phyloP scores from a whole-genome alignment of 208 protist species.

The Borovskyia barvae region DNA sequence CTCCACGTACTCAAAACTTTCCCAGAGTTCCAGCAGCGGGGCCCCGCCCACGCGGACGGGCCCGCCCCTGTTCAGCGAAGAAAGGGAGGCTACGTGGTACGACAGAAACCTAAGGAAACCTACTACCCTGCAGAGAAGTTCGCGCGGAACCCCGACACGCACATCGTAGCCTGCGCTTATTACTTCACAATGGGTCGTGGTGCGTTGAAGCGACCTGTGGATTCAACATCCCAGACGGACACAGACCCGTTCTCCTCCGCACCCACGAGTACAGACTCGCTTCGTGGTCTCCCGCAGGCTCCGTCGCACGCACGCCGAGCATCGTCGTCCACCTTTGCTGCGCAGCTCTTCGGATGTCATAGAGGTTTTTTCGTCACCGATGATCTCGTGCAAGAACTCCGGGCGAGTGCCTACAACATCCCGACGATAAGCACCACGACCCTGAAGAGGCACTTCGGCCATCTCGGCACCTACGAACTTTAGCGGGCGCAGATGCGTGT shows the following conservation, averaged over 20 bases:
- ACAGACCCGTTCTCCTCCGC: not conserved
- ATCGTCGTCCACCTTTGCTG: too few relatives aligned
- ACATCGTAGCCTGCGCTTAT: slow-evolving; percentile 7
- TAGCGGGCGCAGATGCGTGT: not conserved
- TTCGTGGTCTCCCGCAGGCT: too few relatives aligned
- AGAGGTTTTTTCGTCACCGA: slow-evolving; percentile 3
- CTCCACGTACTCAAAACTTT: not conserved
- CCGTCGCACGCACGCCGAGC: too few relatives aligned
- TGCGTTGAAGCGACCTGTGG: too few relatives aligned
- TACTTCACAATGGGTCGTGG: slow-evolving; percentile 5
- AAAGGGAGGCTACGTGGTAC: not conserved
- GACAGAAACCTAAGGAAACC: not conserved
- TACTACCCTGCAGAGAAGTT: slow-evolving; percentile 3
- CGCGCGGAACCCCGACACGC: slow-evolving; percentile 3
- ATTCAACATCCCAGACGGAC: too few relatives aligned
- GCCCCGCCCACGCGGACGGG: too few relatives aligned
- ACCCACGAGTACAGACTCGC: not conserved
- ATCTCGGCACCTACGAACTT: not conserved
- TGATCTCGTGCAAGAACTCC: slow-evolving; percentile 7
- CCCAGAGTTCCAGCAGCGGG: not conserved
- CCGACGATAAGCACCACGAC: slow-evolving; percentile 1
- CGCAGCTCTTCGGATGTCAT: not conserved
- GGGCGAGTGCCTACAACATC: slow-evolving; percentile 10
- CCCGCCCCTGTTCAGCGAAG: too few relatives aligned
- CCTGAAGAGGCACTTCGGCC: not conserved